A percentile compares a stretch with the other conserved stretches of the same genome.
Evolutionary conservation across 257 asterid genomes (phyloP).

Genomic region (Solanum piurae): DNA sequence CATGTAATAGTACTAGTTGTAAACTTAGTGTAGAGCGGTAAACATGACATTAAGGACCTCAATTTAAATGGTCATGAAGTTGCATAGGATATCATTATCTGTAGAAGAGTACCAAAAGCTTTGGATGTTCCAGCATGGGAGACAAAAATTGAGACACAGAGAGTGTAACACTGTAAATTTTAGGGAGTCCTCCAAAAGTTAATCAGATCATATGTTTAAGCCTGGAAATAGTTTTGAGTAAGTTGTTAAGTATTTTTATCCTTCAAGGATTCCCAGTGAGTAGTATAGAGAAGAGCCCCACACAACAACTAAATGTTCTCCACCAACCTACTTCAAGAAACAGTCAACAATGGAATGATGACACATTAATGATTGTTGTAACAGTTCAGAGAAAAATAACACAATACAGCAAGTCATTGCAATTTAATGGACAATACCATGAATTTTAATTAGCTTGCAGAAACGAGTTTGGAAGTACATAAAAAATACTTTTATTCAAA

Average conservation of each 20-base stretch:
- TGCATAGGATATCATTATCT: neutral
- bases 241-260: neutral
- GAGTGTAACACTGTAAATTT: neutral
- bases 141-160: neutral
- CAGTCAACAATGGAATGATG: neutral
- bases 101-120: neutral
- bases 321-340: neutral
- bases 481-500: neutral
- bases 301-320: neutral
- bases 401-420: neutral
- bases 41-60: neutral
- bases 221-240: neutral
- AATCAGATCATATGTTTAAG: neutral
- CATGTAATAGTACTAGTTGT: neutral
- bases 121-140: neutral
- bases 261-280: neutral
- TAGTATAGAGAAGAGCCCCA: neutral
- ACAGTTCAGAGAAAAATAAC: neutral
- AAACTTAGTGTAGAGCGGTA: neutral
- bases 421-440: neutral
- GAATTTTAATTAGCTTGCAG: neutral
- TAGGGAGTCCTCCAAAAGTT: neutral
- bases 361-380: neutral
- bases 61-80: neutral
- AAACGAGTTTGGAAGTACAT: neutral